phyloP scores from a whole-genome alignment of 208 protist genomes.

The Leishmania turanica region DNA sequence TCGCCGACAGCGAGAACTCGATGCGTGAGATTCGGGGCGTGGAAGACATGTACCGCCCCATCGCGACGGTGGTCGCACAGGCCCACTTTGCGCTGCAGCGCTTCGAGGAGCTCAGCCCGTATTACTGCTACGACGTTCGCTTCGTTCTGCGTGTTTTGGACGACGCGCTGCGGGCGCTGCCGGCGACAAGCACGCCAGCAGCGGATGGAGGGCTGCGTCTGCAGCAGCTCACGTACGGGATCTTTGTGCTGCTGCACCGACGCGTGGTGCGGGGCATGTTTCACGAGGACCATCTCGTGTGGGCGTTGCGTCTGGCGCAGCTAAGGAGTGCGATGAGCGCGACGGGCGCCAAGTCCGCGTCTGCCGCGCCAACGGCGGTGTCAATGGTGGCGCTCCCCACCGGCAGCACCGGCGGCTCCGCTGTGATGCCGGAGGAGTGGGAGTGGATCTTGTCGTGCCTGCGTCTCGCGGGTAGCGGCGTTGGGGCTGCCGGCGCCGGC shows the following conservation, averaged over 20 bases:
- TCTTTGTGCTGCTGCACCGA: constrained; percentile 82
- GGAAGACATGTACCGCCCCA: constrained; percentile 91
- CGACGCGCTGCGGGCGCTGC: constrained; percentile 74
- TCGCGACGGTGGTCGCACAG: constrained; percentile 87
- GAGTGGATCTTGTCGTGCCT: constrained; percentile 40
- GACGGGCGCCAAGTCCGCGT: neutral
- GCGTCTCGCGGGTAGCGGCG: constrained; percentile 7
- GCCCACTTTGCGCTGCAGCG: constrained; percentile 97
- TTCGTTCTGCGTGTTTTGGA: constrained; percentile 96
- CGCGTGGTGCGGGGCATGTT: constrained; percentile 93
- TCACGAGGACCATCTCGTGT: constrained; percentile 92
- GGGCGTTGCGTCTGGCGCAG: constrained; percentile 94
- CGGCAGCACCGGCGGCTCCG: constrained; percentile 9
- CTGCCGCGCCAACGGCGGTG: neutral
- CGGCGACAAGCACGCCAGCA: constrained; percentile 11
- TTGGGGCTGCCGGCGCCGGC: neutral
- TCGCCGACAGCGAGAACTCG: constrained; percentile 92
- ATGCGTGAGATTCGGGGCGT: constrained; percentile 89
- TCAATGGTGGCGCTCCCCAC: neutral
- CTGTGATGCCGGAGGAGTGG: constrained; percentile 76
- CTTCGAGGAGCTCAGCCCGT: constrained; percentile 92
- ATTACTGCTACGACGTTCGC: constrained; percentile 98
- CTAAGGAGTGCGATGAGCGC: constrained; percentile 76
- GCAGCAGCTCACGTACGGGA: constrained; percentile 39
- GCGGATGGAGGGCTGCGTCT: constrained; percentile 20